Evolutionary conservation across 2,329 filamentous ascomycete genomes (phyloP), one percentile per base, ranked within the genome.

Genomic region (Penicillium sp.): DNA sequence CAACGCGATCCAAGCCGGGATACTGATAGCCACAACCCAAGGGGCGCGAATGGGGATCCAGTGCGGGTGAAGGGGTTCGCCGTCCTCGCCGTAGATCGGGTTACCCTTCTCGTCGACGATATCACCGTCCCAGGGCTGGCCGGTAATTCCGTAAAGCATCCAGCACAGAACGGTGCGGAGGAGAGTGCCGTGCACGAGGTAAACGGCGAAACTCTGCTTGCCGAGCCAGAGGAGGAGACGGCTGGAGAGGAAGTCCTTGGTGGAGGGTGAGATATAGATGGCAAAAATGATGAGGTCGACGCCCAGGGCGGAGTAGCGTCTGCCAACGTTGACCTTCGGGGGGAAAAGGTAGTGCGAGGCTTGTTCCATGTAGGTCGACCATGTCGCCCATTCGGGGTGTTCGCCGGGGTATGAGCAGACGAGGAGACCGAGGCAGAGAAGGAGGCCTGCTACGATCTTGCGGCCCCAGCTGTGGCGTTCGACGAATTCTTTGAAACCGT

Each of bases 151-250:
- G 61, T 83, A 84, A 7, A 83, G 75, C 68, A 83, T 77, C 74
- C 82, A 81, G 45, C 77, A 77, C 23, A 81, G 76, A 2, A 82
- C 76, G 2, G 79, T 80, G 29, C 81, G 79, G 45, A 84, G 69
- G 10, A 84, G 74, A 0, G 81, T 83, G 52, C 82, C 82, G 67
- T 84, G 82, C 9, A 79, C 75, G 10, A 84, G 77, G 65, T 84
- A 84, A 6, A 84, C 81, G 29, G 82, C 81, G 58, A 84, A 84
- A 54, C 79, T 81, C 68, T 83, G 81, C 57, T 78, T 77, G n/a
- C 82, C 82, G 4, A 84, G 72, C 80, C 80, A 84, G 58, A 82
- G 78, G 33, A 84, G 78, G 4, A 80, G 63, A 23, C 76, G 75
- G 67, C 81, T 80, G 4, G 80, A 80, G 25, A 84, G 77, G 27